Base-by-base conservation (phyloP, 768 basidiomycete genomes). In the Mycena filopes region DNA sequence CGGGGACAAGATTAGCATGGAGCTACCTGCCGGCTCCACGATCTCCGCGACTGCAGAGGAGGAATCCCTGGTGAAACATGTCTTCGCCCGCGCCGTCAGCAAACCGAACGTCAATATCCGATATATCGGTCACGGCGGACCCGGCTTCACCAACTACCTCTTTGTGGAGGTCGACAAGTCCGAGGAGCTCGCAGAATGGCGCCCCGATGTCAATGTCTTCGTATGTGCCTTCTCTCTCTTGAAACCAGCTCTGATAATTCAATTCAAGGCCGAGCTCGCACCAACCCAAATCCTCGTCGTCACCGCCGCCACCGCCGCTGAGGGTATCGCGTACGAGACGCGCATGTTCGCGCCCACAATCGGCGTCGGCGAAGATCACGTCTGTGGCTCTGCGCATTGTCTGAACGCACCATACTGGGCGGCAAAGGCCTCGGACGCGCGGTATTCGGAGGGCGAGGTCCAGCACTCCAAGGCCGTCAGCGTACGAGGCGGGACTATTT, bases 321-420 rank as follows among this genome's bases (percentile, higher is more conserved):
- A 16, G 3, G 65, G 58, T 1, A 51, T 66, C 16, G 47, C 59
- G n/a, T 66, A 66, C 33, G 58, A 60, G 36, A 66, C 59, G 8
- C 65, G 65, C 3, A 66, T 66, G 65, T 66, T 66, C 42, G 65
- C 47, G 3, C 65, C 65, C 2, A 29, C 28, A 1, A 49, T 66
- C 33, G 65, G 65, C 11, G 59, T 60, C 3, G 54, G 20, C 9
- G 65, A 66, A 36, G 65, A 66, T 20, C 65, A 66, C 21, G 65
- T 40, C 42, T 66, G 65, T 20, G 65, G 65, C 12, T 66, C 65
- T 7, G 65, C 65, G 20, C 59, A 66, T 21, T 66, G 65, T 29
- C 42, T 66, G 12, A 60, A 61, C 21, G 65, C 65, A 11, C 65
- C 65, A 9, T 66, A 60, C 18, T 66, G 65, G 65, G 65, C 65